phyloP scores from a whole-genome alignment of 352 stramenopile genomes.

The Globisporangium rhizosaccharum region DNA sequence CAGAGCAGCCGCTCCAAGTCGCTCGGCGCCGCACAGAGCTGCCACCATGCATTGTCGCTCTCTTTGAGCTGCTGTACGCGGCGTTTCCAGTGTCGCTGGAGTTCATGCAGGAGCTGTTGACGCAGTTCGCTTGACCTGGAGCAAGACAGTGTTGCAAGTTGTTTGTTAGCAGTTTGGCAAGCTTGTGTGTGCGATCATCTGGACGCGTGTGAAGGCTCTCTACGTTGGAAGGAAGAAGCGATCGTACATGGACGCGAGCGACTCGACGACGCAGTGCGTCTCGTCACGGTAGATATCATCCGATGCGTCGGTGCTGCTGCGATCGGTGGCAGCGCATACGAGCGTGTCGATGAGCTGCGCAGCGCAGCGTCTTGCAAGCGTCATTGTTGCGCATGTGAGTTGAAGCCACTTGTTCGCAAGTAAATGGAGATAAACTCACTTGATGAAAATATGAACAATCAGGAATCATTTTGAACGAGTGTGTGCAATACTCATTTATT shows the following conservation, averaged over 20 bases:
- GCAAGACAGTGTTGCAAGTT: not conserved
- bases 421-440: no score
- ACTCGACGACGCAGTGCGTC: not conserved
- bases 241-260: slow-evolving; percentile 8
- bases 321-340: not conserved
- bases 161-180: not conserved
- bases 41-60: slow-evolving; percentile 5
- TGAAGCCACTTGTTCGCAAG: no score
- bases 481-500: no score
- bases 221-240: not conserved
- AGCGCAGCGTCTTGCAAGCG: slow-evolving; percentile 1
- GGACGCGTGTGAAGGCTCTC: no score
- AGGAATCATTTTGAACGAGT: no score
- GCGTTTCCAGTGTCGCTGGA: slow-evolving; percentile 3
- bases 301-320: not conserved
- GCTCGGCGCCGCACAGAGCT: not conserved
- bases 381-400: not conserved
- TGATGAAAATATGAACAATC: no score
- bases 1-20: slow-evolving; percentile 3
- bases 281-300: not conserved
- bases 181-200: not conserved
- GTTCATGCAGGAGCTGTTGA: not conserved
- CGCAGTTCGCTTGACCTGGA: slow-evolving; percentile 6
- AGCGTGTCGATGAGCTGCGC: slow-evolving; percentile 9
- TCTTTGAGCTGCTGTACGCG: slow-evolving; percentile 2